These are phyloP conservation scores for Isoetes taiwanensis DNA, from an alignment of 75 land plant species.

Conservation along the genomic window DNA sequence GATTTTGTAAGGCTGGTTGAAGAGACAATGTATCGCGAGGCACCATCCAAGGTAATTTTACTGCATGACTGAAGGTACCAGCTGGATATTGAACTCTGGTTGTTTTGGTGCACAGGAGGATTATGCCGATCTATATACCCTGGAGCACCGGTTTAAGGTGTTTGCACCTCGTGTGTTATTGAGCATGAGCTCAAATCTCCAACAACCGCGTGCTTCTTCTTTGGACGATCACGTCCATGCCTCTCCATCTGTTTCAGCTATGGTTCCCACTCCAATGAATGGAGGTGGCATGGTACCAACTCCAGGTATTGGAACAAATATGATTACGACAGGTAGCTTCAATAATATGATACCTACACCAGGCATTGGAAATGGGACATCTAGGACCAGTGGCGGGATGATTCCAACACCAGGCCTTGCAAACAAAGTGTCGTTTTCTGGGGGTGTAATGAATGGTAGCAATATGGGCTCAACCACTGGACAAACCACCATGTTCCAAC, in stretches of 20 bases:
- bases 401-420: slow-evolving; percentile 32
- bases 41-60: slow-evolving; percentile 61
- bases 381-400: slow-evolving; percentile 29
- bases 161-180: slow-evolving; percentile 28
- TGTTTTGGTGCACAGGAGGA: slow-evolving; percentile 45
- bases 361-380: slow-evolving; percentile 23
- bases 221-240: slow-evolving; percentile 18
- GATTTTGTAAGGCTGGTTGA: slow-evolving; percentile 64
- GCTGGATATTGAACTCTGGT: not conserved
- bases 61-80: too few relatives aligned
- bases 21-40: slow-evolving; percentile 39
- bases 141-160: slow-evolving; percentile 49
- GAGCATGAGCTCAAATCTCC: too few relatives aligned
- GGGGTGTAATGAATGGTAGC: not conserved
- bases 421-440: slow-evolving; percentile 3
- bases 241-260: slow-evolving; percentile 35
- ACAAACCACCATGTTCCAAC: not conserved
- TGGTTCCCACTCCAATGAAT: too few relatives aligned
- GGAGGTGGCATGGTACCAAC: slow-evolving; percentile 73
- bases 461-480: not conserved
- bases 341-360: slow-evolving; percentile 37
- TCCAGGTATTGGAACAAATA: slow-evolving; percentile 56
- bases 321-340: too few relatives aligned
- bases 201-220: slow-evolving; percentile 19
- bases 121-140: slow-evolving; percentile 43